Percentiles rank a stretch among this genome's conserved stretches.
Evolutionary conservation across 352 stramenopile species (phyloP).

Genomic region (Blastocystis sp.): DNA sequence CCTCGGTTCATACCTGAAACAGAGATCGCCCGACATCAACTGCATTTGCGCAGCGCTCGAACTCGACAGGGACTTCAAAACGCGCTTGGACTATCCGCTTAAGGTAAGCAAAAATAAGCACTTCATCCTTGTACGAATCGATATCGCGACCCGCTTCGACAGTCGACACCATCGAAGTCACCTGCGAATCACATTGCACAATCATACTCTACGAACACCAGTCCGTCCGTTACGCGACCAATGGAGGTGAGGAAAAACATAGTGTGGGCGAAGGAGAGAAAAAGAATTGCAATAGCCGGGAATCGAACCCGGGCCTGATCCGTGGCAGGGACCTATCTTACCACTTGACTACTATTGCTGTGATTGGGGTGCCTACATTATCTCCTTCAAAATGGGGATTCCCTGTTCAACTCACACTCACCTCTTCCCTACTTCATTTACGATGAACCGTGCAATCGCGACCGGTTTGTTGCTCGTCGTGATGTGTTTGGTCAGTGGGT

Average conservation of each 20-base stretch:
- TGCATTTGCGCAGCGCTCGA: conserved; percentile 44
- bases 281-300: conserved; percentile 26
- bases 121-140: conserved; percentile 41
- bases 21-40: conserved; percentile 24
- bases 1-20: conserved; percentile 4
- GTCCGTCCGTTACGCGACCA: conserved; percentile 42
- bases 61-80: conserved; percentile 42
- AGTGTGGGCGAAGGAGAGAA: not conserved
- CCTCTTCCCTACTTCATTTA: too few species aligned
- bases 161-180: conserved; percentile 48
- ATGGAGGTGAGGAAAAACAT: conserved; percentile 55
- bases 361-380: too few species aligned
- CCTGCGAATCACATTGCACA: not conserved
- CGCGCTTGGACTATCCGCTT: conserved; percentile 1
- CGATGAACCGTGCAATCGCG: too few species aligned
- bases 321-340: conserved; percentile 51
- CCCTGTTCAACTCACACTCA: too few species aligned
- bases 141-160: conserved; percentile 41
- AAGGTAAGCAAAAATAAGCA: not conserved
- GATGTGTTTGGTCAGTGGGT: too few species aligned
- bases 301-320: conserved; percentile 51
- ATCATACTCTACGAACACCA: not conserved
- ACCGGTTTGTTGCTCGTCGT: too few species aligned
- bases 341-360: conserved; percentile 52
- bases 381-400: too few species aligned